Evolutionary conservation across 2,329 filamentous ascomycete genomes (phyloP).

Genomic region (Acrocalymma vagum): DNA sequence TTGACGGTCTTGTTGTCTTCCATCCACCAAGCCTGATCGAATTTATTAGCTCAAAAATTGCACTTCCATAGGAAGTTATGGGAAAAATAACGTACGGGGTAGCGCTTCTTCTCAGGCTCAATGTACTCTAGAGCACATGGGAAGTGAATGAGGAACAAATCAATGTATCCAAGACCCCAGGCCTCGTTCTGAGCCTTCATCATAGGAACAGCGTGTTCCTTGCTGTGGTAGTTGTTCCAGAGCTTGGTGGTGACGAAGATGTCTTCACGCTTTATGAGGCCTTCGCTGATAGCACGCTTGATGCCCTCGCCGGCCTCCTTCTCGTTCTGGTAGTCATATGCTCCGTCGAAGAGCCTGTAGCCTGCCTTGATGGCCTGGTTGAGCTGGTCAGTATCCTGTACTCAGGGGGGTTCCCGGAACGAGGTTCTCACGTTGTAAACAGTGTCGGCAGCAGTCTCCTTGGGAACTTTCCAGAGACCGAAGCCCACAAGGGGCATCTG

Average conservation of each 20-base stretch:
- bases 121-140: constrained; percentile 86
- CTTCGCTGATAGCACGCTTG: constrained; percentile 23
- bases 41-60: not conserved
- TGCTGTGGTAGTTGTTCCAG: constrained; percentile 87
- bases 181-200: constrained; percentile 75
- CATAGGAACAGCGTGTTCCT: constrained; percentile 77
- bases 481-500: constrained; percentile 81
- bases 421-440: constrained; percentile 70
- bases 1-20: constrained; percentile 50
- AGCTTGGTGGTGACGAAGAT: constrained; percentile 92
- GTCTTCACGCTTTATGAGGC: constrained; percentile 66
- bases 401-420: not conserved
- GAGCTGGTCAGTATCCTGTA: not conserved
- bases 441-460: constrained; percentile 74
- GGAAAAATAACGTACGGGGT: constrained; percentile 22
- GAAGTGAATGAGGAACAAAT: constrained; percentile 85
- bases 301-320: constrained; percentile 28
- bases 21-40: constrained; percentile 58
- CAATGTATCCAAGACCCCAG: constrained; percentile 88
- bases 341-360: constrained; percentile 39
- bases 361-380: constrained; percentile 32
- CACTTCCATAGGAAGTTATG: not conserved
- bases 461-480: constrained; percentile 85
- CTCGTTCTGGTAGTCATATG: constrained; percentile 35
- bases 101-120: constrained; percentile 62